Percentiles rank a stretch among this genome's conserved stretches.
Evolutionary conservation across 2,329 filamentous ascomycete species (phyloP).

Genomic region (Stemphylium lycopersici): DNA sequence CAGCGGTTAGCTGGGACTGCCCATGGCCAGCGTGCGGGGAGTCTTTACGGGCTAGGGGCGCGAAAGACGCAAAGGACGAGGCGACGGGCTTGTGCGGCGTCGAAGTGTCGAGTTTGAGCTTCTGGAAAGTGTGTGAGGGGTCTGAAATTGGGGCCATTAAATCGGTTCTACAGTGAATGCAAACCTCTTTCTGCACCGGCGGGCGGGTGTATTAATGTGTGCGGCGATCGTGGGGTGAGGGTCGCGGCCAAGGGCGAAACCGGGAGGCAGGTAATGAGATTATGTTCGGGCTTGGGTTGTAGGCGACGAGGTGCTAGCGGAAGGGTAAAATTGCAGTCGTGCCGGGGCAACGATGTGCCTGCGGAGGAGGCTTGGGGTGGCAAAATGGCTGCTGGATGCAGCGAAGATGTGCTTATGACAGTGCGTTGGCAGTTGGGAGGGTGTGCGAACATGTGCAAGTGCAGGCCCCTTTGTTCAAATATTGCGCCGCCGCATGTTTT

Average conservation of each 20-base stretch:
- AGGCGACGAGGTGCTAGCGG: slow-evolving; percentile 24
- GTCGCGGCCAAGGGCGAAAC: slow-evolving; percentile 37
- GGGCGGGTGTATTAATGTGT: slow-evolving; percentile 36
- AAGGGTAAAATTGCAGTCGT: slow-evolving; percentile 16
- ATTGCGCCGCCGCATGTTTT: background rate
- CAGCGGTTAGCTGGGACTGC: slow-evolving; percentile 29
- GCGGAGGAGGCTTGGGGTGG: slow-evolving; percentile 3
- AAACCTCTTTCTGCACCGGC: slow-evolving; percentile 36
- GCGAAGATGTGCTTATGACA: background rate
- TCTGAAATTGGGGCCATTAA: slow-evolving; percentile 49
- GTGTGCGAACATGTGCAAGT: background rate
- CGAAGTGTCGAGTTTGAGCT: slow-evolving; percentile 50
- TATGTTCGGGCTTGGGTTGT: slow-evolving; percentile 10
- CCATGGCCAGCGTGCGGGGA: slow-evolving; percentile 30
- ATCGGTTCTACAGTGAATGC: slow-evolving; percentile 41
- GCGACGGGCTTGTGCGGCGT: slow-evolving; percentile 41
- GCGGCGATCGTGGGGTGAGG: slow-evolving; percentile 35
- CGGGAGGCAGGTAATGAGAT: slow-evolving; percentile 25
- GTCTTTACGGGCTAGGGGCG: slow-evolving; percentile 42
- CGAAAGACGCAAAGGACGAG: slow-evolving; percentile 46
- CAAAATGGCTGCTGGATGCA: slow-evolving; percentile 3
- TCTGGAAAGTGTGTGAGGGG: slow-evolving; percentile 51
- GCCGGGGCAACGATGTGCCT: slow-evolving; percentile 10
- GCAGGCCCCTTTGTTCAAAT: slow-evolving; percentile 4
- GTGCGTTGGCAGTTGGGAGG: background rate